Percentiles rank a stretch among this genome's conserved stretches.
Evolutionary conservation across 805 yeast species (phyloP).

Genomic region (Sungouiozyma intestinalis): DNA sequence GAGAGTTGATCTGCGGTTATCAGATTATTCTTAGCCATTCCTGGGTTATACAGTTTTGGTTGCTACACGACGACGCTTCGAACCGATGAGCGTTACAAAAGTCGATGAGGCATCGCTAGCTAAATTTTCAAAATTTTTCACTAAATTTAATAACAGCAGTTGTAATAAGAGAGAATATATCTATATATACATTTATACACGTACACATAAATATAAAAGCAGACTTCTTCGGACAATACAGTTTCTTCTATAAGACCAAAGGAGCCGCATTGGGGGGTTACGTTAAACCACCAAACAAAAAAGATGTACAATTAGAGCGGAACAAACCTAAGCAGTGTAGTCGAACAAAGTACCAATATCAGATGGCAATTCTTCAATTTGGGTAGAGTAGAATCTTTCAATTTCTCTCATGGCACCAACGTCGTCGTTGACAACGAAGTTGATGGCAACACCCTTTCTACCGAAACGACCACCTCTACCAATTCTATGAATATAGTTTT

Average conservation of each 20-base stretch:
- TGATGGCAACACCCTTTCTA: slow-evolving; percentile 95
- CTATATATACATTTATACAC: background rate
- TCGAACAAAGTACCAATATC: slow-evolving; percentile 45
- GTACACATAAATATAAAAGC: background rate
- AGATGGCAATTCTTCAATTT: slow-evolving; percentile 70
- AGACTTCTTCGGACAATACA: background rate
- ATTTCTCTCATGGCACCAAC: slow-evolving; percentile 61
- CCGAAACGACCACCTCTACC: slow-evolving; percentile 99
- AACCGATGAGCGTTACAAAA: background rate
- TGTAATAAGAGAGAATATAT: background rate
- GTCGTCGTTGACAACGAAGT: slow-evolving; percentile 79
- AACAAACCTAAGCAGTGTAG: slow-evolving; percentile 4
- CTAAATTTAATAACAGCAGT: too few species aligned
- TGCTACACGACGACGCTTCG: too few species aligned
- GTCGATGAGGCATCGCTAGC: too few species aligned
- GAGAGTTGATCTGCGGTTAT: slow-evolving; percentile 9
- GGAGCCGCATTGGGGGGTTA: background rate
- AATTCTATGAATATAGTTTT: slow-evolving; percentile 93
- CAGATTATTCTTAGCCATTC: background rate
- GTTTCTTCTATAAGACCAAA: background rate
- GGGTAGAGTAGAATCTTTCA: slow-evolving; percentile 63
- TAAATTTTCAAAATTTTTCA: background rate
- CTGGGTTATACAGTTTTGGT: too few species aligned
- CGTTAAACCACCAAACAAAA: background rate
- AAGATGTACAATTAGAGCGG: background rate